Conservation (phyloP, 2,329 filamentous ascomycete species). For the Rhynchosporium secalis region DNA sequence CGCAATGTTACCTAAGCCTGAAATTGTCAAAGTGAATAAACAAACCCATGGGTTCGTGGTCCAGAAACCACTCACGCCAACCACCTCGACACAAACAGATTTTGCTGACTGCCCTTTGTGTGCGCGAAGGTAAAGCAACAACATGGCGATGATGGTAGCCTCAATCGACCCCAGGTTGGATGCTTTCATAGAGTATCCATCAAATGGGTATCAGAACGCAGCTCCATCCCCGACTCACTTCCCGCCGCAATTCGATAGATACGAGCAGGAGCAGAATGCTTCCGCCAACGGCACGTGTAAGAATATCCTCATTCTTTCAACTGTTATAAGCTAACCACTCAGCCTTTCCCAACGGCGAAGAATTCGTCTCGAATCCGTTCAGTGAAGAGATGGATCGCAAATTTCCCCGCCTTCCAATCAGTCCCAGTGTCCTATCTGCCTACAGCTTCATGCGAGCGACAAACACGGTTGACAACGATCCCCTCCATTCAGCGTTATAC, state of each 20-base stretch:
- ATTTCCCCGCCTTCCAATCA: slow-evolving; percentile 27
- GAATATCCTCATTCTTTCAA: not conserved
- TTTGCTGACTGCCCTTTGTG: not conserved
- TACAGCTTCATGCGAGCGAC: slow-evolving; percentile 28
- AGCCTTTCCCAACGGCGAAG: not conserved
- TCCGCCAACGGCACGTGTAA: not conserved
- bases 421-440: slow-evolving; percentile 27
- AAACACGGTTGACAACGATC: slow-evolving; percentile 17
- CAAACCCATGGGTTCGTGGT: not conserved
- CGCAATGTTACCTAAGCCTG: not conserved
- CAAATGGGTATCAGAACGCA: not conserved
- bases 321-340: not conserved
- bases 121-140: not conserved
- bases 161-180: not conserved
- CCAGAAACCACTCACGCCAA: not conserved
- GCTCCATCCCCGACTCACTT: too few relatives aligned
- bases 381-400: not conserved
- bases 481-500: slow-evolving; percentile 26
- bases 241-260: not conserved
- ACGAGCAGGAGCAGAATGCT: not conserved
- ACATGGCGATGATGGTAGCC: not conserved
- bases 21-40: not conserved
- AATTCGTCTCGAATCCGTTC: not conserved
- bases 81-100: not conserved
- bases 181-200: not conserved